These are phyloP conservation scores for Xylaria sp. DNA, from an alignment of 2,329 filamentous ascomycete genomes.

Conservation along the genomic window DNA sequence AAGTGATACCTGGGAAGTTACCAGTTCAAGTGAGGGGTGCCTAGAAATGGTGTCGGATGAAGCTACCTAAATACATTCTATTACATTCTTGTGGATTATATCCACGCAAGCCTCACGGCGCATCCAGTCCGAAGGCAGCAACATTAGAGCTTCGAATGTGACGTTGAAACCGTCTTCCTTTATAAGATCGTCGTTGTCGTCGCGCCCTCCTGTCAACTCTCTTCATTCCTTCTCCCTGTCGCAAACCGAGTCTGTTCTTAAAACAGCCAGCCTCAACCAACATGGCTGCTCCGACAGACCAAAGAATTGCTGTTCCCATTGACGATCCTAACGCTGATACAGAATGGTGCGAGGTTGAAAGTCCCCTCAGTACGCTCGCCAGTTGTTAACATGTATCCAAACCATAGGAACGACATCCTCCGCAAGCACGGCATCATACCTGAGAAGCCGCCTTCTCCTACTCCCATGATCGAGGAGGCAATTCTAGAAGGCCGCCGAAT, in stretches of 20 bases:
- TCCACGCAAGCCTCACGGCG: slow-evolving; percentile 27
- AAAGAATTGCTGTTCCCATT: slow-evolving; percentile 81
- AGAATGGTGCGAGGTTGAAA: slow-evolving; percentile 75
- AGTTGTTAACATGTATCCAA: slow-evolving; percentile 26
- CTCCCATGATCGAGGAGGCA: slow-evolving; percentile 95
- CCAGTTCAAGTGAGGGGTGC: slow-evolving; percentile 19
- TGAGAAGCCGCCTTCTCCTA: slow-evolving; percentile 96
- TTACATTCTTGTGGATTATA: not conserved
- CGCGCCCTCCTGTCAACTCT: not conserved
- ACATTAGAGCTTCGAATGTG: slow-evolving; percentile 3
- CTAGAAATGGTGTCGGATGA: not conserved
- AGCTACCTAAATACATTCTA: not conserved
- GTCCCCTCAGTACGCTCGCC: slow-evolving; percentile 27
- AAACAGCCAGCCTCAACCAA: slow-evolving; percentile 22
- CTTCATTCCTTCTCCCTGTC: not conserved
- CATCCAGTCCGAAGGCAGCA: slow-evolving; percentile 16
- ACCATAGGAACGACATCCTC: slow-evolving; percentile 93
- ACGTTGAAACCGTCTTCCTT: not conserved
- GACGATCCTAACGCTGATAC: slow-evolving; percentile 97
- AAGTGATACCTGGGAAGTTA: too few species aligned
- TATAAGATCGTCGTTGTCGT: slow-evolving; percentile 1
- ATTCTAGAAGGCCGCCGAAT: slow-evolving; percentile 83
- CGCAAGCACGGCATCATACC: slow-evolving; percentile 96
- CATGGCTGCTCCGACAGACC: slow-evolving; percentile 71
- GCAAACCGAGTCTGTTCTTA: not conserved